These are phyloP conservation scores for Periglandula ipomoeae DNA, from an alignment of 2,329 filamentous ascomycete species.

Conservation along the genomic window DNA sequence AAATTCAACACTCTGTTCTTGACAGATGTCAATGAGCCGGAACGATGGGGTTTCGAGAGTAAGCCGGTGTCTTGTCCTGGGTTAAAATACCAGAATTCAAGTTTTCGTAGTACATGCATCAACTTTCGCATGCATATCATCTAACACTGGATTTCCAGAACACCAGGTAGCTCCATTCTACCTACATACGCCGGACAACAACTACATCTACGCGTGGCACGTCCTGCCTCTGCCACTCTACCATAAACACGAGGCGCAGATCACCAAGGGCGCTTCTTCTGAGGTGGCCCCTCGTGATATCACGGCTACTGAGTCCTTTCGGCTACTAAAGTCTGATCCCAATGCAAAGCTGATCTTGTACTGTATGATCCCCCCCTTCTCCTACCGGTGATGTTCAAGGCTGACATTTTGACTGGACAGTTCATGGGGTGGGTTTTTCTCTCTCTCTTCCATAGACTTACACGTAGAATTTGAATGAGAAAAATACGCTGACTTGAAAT, in stretches of 20 bases:
- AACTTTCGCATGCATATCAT: neutral
- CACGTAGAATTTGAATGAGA: neutral
- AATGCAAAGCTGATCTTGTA: slow-evolving; percentile 55
- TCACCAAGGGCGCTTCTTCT: slow-evolving; percentile 44
- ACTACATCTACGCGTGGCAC: slow-evolving; percentile 83
- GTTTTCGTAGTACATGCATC: neutral
- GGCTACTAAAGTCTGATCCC: slow-evolving; percentile 53
- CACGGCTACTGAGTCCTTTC: slow-evolving; percentile 47
- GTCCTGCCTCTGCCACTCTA: slow-evolving; percentile 74
- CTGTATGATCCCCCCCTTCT: slow-evolving; percentile 28
- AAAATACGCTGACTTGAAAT: slow-evolving; percentile 9
- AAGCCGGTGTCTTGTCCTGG: slow-evolving; percentile 11
- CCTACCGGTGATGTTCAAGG: neutral
- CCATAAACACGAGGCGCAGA: slow-evolving; percentile 54
- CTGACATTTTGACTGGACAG: too few species aligned
- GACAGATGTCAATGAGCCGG: slow-evolving; percentile 65
- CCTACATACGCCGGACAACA: slow-evolving; percentile 63
- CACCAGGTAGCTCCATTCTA: slow-evolving; percentile 86
- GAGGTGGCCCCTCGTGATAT: slow-evolving; percentile 38
- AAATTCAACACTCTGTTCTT: slow-evolving; percentile 64
- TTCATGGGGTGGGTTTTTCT: slow-evolving; percentile 48
- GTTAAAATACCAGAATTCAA: neutral
- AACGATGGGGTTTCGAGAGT: slow-evolving; percentile 83
- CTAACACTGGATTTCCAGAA: slow-evolving; percentile 34
- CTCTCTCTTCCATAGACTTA: too few species aligned